Conservation (phyloP, 352 stramenopile species). For the Phytophthora pinifolia region DNA sequence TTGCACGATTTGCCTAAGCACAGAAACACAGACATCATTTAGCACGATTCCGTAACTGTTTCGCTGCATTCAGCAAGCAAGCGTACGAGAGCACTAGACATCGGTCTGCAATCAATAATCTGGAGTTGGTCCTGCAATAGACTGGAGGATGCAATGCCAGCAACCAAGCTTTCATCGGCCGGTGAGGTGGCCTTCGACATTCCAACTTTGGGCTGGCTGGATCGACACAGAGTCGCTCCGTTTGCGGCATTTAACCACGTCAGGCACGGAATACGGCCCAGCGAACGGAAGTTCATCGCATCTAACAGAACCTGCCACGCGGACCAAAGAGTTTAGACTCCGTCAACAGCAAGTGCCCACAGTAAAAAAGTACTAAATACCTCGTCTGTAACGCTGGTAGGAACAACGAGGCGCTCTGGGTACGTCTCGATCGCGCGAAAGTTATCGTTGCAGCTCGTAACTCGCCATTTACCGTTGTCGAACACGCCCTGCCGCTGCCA, state of each 20-base stretch:
- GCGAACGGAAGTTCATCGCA: constrained; percentile 68
- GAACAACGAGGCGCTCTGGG: constrained; percentile 93
- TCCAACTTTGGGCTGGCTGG: constrained; percentile 80
- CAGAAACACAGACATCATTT: neutral
- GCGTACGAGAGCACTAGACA: constrained; percentile 69
- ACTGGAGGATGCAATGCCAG: constrained; percentile 64
- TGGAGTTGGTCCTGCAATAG: constrained; percentile 67
- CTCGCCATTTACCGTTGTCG: constrained; percentile 64
- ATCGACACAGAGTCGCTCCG: constrained; percentile 68
- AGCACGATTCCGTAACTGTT: neutral
- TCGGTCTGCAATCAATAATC: constrained; percentile 84
- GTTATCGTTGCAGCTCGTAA: constrained; percentile 61
- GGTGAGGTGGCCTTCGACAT: constrained; percentile 80
- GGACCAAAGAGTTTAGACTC: neutral
- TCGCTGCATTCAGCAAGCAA: neutral
- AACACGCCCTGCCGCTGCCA: constrained; percentile 78
- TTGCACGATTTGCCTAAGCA: constrained; percentile 5
- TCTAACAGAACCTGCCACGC: constrained; percentile 58
- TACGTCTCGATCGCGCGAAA: constrained; percentile 93
- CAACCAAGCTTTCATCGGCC: constrained; percentile 70
- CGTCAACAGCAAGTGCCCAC: neutral
- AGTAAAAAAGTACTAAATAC: constrained; percentile 22
- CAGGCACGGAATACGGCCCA: constrained; percentile 70
- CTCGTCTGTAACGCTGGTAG: constrained; percentile 85
- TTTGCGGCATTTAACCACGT: constrained; percentile 76